Percentiles rank a stretch among this genome's conserved stretches.
Evolutionary conservation across 768 basidiomycete species (phyloP).

Genomic region (Russula brevipes): DNA sequence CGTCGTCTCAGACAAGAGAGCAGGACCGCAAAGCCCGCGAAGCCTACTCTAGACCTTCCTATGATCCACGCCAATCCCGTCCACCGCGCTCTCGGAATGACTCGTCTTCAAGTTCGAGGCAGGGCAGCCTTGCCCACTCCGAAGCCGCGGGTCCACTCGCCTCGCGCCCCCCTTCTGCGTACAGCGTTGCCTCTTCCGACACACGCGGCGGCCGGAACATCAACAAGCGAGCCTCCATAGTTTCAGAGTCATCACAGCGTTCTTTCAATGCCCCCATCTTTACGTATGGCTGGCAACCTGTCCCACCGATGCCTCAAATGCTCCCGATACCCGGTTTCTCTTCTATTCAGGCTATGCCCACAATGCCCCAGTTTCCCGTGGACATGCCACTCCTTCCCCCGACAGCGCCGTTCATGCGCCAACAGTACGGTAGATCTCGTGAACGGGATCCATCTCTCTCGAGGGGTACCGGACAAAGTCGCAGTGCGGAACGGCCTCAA

Average conservation of each 20-base stretch:
- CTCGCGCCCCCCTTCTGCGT: slow-evolving; percentile 13
- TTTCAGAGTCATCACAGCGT: slow-evolving; percentile 21
- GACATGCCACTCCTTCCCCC: slow-evolving; percentile 27
- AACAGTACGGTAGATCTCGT: slow-evolving; percentile 17
- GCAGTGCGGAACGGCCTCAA: slow-evolving; percentile 19
- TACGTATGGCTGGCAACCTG: slow-evolving; percentile 17
- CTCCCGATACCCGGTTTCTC: slow-evolving; percentile 18
- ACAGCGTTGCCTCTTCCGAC: slow-evolving; percentile 20
- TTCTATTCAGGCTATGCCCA: slow-evolving; percentile 18
- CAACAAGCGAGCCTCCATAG: slow-evolving; percentile 12
- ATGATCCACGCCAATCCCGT: slow-evolving; percentile 20
- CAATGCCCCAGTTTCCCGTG: slow-evolving; percentile 23
- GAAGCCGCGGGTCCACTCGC: slow-evolving; percentile 10
- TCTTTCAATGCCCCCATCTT: slow-evolving; percentile 1
- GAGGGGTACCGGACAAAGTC: slow-evolving; percentile 10
- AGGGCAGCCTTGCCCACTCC: slow-evolving; percentile 10
- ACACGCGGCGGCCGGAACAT: slow-evolving; percentile 9
- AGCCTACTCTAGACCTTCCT: slow-evolving; percentile 20
- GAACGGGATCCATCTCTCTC: slow-evolving; percentile 13
- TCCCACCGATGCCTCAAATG: slow-evolving; percentile 15
- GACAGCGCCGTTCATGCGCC: slow-evolving; percentile 26
- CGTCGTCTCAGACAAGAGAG: slow-evolving; percentile 13
- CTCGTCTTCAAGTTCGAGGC: slow-evolving; percentile 19
- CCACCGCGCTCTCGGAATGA: background rate
- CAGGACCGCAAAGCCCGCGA: slow-evolving; percentile 18